phyloP scores from a whole-genome alignment of 1,284 basidiomycete genomes.

The Trichosporon sp. region DNA sequence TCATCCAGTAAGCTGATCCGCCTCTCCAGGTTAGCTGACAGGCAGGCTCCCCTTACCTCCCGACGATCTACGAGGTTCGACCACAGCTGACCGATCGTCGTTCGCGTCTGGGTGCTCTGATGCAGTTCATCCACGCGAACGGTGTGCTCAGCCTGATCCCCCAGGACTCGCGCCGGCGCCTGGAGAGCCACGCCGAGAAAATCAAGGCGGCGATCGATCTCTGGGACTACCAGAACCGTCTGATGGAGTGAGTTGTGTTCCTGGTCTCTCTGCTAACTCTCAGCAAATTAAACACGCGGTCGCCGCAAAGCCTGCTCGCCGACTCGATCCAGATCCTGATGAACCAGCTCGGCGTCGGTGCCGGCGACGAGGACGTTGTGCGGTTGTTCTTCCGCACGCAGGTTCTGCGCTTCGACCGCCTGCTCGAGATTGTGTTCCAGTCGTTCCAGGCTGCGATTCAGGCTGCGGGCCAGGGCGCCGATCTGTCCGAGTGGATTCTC shows the following conservation, averaged over 20 bases:
- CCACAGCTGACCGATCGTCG: slow-evolving; percentile 76
- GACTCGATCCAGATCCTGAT: slow-evolving; percentile 55
- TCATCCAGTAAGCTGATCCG: slow-evolving; percentile 48
- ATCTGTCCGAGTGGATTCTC: slow-evolving; percentile 61
- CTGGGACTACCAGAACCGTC: slow-evolving; percentile 75
- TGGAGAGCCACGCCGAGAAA: slow-evolving; percentile 87
- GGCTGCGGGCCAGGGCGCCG: slow-evolving; percentile 36
- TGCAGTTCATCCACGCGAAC: slow-evolving; percentile 85
- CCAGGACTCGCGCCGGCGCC: slow-evolving; percentile 70
- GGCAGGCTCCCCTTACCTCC: slow-evolving; percentile 71
- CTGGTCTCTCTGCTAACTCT: background rate
- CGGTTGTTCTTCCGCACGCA: slow-evolving; percentile 81
- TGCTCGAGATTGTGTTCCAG: slow-evolving; percentile 51
- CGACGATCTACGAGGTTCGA: slow-evolving; percentile 75
- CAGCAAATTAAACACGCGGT: slow-evolving; percentile 42
- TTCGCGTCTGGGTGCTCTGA: slow-evolving; percentile 75
- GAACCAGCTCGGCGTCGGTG: slow-evolving; percentile 43
- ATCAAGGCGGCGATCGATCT: slow-evolving; percentile 78
- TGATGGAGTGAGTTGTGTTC: slow-evolving; percentile 51
- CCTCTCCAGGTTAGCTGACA: background rate
- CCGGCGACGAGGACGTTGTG: slow-evolving; percentile 67
- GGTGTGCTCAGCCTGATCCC: slow-evolving; percentile 77
- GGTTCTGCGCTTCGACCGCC: slow-evolving; percentile 57
- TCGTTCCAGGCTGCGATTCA: slow-evolving; percentile 39
- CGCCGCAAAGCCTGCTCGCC: slow-evolving; percentile 54